A percentile compares a stretch with the other conserved stretches of the same genome.
phyloP scores from a whole-genome alignment of 73 alveolate genomes.

The Blepharisma stoltei region DNA sequence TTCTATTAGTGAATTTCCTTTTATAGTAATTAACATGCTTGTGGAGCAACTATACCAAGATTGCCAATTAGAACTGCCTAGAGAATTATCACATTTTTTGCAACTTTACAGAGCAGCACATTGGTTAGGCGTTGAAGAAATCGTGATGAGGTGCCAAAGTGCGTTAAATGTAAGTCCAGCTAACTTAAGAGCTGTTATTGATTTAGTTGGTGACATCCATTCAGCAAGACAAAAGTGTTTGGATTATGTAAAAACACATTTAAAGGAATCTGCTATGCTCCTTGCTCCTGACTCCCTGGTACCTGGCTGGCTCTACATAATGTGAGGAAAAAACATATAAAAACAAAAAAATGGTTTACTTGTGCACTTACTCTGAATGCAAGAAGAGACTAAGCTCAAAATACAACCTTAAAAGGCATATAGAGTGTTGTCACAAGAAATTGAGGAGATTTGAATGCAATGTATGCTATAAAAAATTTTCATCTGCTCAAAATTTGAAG shows the following conservation, averaged over 20 bases:
- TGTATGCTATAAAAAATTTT: slow-evolving; percentile 14
- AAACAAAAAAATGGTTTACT: slow-evolving; percentile 10
- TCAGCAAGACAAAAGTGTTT: slow-evolving; percentile 9
- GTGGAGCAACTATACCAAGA: slow-evolving; percentile 9
- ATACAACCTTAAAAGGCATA: slow-evolving; percentile 16
- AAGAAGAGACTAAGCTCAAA: slow-evolving; percentile 13
- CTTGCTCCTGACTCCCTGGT: slow-evolving; percentile 31
- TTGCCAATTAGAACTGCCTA: slow-evolving; percentile 3
- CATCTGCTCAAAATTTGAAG: slow-evolving; percentile 19
- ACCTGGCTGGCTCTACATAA: too few species aligned
- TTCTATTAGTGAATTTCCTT: slow-evolving; percentile 22
- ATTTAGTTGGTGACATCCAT: slow-evolving; percentile 2
- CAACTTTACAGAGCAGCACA: slow-evolving; percentile 20
- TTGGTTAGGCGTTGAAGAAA: slow-evolving; percentile 15
- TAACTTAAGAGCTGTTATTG: slow-evolving; percentile 1
- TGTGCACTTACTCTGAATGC: slow-evolving; percentile 24
- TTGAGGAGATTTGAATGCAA: slow-evolving; percentile 20
- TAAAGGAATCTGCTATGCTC: slow-evolving; percentile 6
- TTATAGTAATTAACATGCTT: background rate
- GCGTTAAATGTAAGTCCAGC: background rate
- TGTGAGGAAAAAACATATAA: too few species aligned
- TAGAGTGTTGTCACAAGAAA: slow-evolving; percentile 7
- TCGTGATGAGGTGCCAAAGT: background rate
- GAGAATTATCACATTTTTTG: background rate
- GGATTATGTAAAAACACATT: slow-evolving; percentile 4